Conservation (phyloP, 495 filamentous ascomycete species). For the Symbiotaphrina buchneri region DNA sequence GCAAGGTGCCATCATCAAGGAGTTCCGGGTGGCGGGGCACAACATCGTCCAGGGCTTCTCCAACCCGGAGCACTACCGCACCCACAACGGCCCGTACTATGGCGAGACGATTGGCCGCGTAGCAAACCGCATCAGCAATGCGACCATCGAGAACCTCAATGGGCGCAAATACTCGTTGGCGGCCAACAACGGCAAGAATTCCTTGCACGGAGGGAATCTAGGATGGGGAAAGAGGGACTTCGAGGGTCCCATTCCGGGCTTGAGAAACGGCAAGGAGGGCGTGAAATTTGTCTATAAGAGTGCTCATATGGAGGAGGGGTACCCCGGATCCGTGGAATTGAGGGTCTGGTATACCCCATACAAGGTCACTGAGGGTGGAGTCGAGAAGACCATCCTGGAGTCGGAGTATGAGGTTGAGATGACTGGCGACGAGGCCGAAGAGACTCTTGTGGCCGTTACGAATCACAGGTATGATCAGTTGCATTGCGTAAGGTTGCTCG, state of each 20-base stretch:
- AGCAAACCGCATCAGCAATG: conserved; percentile 65
- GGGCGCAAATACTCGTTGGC: conserved; percentile 41
- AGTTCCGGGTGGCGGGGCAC: conserved; percentile 46
- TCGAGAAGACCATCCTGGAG: conserved; percentile 41
- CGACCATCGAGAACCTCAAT: conserved; percentile 49
- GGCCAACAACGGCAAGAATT: conserved; percentile 57
- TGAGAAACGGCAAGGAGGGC: conserved; percentile 48
- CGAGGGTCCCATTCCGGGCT: conserved; percentile 45
- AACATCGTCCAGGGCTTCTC: conserved; percentile 83
- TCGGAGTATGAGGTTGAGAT: conserved; percentile 82
- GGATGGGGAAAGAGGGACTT: conserved; percentile 79
- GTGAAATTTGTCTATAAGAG: conserved; percentile 52
- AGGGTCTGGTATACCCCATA: conserved; percentile 57
- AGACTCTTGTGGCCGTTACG: conserved; percentile 77
- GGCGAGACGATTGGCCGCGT: conserved; percentile 87
- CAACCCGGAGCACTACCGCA: conserved; percentile 42
- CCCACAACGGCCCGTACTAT: conserved; percentile 56
- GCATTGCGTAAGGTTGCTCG: conserved; percentile 1
- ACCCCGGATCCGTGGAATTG: conserved; percentile 62
- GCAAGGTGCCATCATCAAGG: conserved; percentile 72
- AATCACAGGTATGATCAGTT: conserved; percentile 59
- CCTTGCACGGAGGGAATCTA: conserved; percentile 54
- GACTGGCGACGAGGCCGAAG: conserved; percentile 47
- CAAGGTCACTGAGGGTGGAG: conserved; percentile 31
- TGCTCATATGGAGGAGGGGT: conserved; percentile 61